Evolutionary conservation across 352 stramenopile genomes (phyloP), one percentile per base, ranked within the genome.

Genomic region (Thalassiosira mediterranea): DNA sequence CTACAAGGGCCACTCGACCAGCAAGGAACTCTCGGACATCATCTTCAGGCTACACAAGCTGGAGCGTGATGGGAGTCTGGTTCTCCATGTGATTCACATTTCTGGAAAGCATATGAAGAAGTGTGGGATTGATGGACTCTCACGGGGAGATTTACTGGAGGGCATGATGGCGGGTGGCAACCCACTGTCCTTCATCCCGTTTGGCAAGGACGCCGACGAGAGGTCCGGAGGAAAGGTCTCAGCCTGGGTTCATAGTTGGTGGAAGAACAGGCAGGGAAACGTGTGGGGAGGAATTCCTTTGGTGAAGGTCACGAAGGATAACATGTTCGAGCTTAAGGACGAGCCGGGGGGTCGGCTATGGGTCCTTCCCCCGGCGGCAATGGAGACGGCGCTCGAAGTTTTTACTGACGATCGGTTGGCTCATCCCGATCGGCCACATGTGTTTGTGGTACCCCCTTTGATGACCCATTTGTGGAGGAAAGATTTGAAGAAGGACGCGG

Each of bases 31-130:
- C 2, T 21, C 51, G 0, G 23, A 53, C 0, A 19, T 65, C 3
- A 53, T 65, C 4, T 8, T 53, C 0, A 40, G 26, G 10, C 44
- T 81, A 0, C 38, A 52, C 3, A 29, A 34, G 32, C 0, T 71
- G 11, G 65, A 67, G 11, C 63, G 56, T 47, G 40, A 7, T 0
- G 34, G 17, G 0, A 21, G 37, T 0, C n/a, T 65, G 2, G 57
- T 74, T 32, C 4, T 79, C 48, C 74, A 83, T 58, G 25, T 80
- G 0, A 42, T 83, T 21, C 52, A 49, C 23, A 37, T 80, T 4
- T 19, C 63, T 15, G 76, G 76, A 8, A 74, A 21, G 0, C 0
- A 32, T 1, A 85, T 85, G 76, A 85, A 81, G 28, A 17, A 17
- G 1, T 51, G 65, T 11, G 75, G 75, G n/a, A 67, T 64, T 0